Base-by-base conservation (phyloP, 2,329 filamentous ascomycete species). In the Aspergillus ustus region DNA sequence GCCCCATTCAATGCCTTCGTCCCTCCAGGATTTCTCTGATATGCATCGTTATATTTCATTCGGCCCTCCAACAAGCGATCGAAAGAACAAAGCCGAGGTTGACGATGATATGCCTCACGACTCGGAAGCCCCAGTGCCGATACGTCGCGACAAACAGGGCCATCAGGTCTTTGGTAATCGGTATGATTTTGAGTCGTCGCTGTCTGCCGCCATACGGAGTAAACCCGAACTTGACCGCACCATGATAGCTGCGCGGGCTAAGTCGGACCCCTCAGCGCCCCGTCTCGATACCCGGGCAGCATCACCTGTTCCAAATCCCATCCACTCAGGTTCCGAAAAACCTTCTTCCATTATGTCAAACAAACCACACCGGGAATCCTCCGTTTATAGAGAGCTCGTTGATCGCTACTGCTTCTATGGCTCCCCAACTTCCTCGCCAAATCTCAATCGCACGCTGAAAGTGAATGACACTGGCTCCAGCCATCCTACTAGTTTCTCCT, bases 371-470 rank as follows among this genome's bases (percentile, higher is more conserved):
- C 89, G 97, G 67, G 87, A 93, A 63, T 96, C 93, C 66, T 89
- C 92, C 63, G 93, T 94, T 63, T 98, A 99, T 77, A 92, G 96
- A 80, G 95, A 99, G 80, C 86, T 99, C 67, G 91, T 99, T 78
- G 93, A 96, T 83, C 97, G 96, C 83, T 99, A 97, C 85, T 99
- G 95, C 85, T 99, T 98, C 87, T 85, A 81, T 76, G 83, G 83
- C 60, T 83, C 82, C 57, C 74, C 77, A 40, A 81, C 80, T 70
- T 73, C 71, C 45, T 75, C 78, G 19, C 51, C 55, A 11, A 60
- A 59, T 4, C 45, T 40, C 11, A 53, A 48, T 34, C 52, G 43
- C 20, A 45, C 58, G 3, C 55, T 54, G 13, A 60, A 44, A 25
- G 15, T 19, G 15, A 59, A 37, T n/a, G 60, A 62, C 17, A 45